These are phyloP conservation scores for Fusarium sp. DNA, from an alignment of 2,329 filamentous ascomycete genomes.

Conservation along the genomic window DNA sequence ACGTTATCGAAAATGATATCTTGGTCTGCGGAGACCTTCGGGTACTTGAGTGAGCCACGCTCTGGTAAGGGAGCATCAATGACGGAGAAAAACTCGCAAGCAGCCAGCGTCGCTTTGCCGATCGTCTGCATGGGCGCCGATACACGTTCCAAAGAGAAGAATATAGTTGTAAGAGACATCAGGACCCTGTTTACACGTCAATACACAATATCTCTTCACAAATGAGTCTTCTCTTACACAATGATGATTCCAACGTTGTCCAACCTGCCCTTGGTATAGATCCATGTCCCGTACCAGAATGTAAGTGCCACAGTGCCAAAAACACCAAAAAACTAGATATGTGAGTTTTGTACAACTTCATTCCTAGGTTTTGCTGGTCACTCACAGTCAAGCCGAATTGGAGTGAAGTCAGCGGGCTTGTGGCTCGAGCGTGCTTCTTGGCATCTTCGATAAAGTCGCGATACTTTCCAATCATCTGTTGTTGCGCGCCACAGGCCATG, in stretches of 20 bases:
- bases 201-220: not conserved
- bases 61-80: conserved; percentile 63
- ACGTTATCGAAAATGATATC: conserved; percentile 71
- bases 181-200: conserved; percentile 58
- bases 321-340: conserved; percentile 65
- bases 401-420: not conserved
- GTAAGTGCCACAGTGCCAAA: conserved; percentile 63
- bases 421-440: conserved; percentile 55
- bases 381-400: conserved; percentile 67
- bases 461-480: conserved; percentile 68
- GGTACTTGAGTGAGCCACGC: conserved; percentile 55
- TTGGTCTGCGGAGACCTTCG: conserved; percentile 57
- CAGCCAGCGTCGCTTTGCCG: conserved; percentile 70
- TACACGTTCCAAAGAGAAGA: conserved; percentile 70
- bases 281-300: conserved; percentile 75
- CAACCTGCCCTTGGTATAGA: conserved; percentile 64
- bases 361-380: not conserved
- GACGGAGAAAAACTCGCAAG: conserved; percentile 71
- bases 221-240: conserved; percentile 59
- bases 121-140: conserved; percentile 72
- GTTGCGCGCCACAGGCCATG: conserved; percentile 73
- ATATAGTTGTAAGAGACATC: conserved; percentile 72
- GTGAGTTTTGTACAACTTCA: conserved; percentile 18
- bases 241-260: conserved; percentile 68
- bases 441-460: conserved; percentile 68